Base-by-base conservation (phyloP, 1,284 basidiomycete genomes). In the Gymnopus androsaceus region DNA sequence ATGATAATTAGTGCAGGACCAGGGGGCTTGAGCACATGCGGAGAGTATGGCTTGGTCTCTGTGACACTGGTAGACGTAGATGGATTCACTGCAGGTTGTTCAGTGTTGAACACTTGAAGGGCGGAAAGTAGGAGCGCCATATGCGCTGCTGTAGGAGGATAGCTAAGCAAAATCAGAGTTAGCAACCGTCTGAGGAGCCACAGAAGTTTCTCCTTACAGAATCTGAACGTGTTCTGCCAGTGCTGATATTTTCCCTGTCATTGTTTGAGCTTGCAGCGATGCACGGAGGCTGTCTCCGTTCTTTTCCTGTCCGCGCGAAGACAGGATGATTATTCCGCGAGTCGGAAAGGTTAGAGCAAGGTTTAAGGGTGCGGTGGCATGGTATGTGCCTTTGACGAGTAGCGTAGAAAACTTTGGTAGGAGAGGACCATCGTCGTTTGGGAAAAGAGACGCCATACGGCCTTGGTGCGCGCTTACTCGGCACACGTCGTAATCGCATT, bases 71-170 rank as follows among this genome's bases (percentile, higher is more conserved):
- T 42, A 27, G 21, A 28, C 28, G 21, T 48, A 19, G 46, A 66
- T 8, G 44, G 1, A 4, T 17, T 31, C n/a, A n/a, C n/a, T n/a
- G n/a, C n/a, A 7, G 28, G 28, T n/a, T 14, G 12, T 12, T 67
- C 61, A n/a, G 64, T 49, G 17, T 66, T 56, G 4, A 72, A 62
- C 11, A 72, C 68, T 60, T 75, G 77, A 45, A 87, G 74, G 67
- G 78, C 74, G 3, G 83, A 79, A 45, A 91, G 69, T 5, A 85
- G 63, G 14, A 83, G 69, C 6, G 75, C 72, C 28, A 89, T 71
- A 64, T 90, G 87, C 7, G 77, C 71, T 15, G 82, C 75, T 7
- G 79, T 83, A 12, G 81, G 78, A 6, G 88, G 85, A 67, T 90
- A 91, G 61, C 89, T 91, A 62, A 8, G 83, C n/a, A n/a, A n/a